A percentile compares a stretch with the other conserved stretches of the same genome.
Conservation (phyloP, 495 filamentous ascomycete species). For the Penicillium goetzii region DNA sequence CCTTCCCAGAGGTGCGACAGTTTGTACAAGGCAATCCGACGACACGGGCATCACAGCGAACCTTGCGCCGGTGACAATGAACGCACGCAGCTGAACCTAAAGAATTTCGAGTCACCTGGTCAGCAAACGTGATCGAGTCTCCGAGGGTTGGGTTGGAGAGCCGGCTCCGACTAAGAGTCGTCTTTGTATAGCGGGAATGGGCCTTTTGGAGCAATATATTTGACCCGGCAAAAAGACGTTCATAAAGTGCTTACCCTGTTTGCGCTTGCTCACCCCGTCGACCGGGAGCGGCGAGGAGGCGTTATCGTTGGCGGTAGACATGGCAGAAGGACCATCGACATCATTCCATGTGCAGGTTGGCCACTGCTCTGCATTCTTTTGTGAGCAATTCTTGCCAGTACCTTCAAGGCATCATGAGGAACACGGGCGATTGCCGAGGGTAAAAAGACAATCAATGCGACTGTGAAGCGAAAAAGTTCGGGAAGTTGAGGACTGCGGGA, state of each 20-base stretch:
- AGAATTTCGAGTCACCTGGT: slow-evolving; percentile 26
- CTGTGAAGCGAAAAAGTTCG: slow-evolving; percentile 33
- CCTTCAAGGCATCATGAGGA: slow-evolving; percentile 31
- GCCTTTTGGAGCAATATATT: background rate
- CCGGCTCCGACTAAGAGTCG: background rate
- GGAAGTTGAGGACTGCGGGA: slow-evolving; percentile 35
- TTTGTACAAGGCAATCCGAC: slow-evolving; percentile 53
- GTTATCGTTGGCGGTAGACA: slow-evolving; percentile 41
- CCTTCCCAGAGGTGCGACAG: slow-evolving; percentile 49
- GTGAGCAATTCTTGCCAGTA: slow-evolving; percentile 12
- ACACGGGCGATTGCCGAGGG: slow-evolving; percentile 28
- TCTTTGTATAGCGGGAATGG: background rate
- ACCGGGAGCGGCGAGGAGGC: slow-evolving; percentile 34
- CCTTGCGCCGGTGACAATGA: slow-evolving; percentile 55
- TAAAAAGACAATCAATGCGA: slow-evolving; percentile 23
- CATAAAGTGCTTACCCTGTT: slow-evolving; percentile 33
- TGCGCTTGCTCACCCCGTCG: slow-evolving; percentile 43
- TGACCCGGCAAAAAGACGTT: background rate
- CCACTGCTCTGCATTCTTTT: slow-evolving; percentile 32
- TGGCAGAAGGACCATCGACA: slow-evolving; percentile 37
- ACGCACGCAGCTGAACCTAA: slow-evolving; percentile 50
- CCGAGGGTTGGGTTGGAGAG: background rate
- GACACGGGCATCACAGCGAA: slow-evolving; percentile 51
- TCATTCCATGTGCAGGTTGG: slow-evolving; percentile 32
- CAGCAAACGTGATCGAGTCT: slow-evolving; percentile 13